Evolutionary conservation across 1,284 basidiomycete genomes (phyloP).

Genomic region (Ustanciosporium gigantosporum): DNA sequence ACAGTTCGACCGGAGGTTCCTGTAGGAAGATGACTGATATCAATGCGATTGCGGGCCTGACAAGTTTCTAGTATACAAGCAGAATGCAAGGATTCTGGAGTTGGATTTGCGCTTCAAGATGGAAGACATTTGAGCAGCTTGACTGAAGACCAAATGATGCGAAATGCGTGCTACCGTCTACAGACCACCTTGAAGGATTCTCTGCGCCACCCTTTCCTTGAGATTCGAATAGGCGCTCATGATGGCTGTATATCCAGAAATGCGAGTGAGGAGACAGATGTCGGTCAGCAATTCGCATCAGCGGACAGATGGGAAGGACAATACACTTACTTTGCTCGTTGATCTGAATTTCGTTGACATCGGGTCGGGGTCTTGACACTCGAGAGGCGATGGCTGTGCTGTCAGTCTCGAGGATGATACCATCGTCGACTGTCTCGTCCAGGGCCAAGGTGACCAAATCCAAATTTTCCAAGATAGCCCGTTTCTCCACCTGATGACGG

Average conservation of each 20-base stretch:
- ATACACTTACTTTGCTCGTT: constrained; percentile 77
- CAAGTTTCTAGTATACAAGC: too few species aligned
- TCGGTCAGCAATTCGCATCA: constrained; percentile 63
- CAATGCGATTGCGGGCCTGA: too few species aligned
- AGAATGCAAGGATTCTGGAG: too few species aligned
- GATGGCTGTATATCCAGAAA: constrained; percentile 51
- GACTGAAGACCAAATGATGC: too few species aligned
- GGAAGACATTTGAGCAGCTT: too few species aligned
- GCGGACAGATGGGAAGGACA: neutral
- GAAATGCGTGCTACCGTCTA: too few species aligned
- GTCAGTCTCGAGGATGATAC: constrained; percentile 97
- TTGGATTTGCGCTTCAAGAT: too few species aligned
- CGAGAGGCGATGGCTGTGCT: constrained; percentile 89
- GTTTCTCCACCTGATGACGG: constrained; percentile 85
- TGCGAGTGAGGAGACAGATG: neutral
- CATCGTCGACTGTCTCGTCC: constrained; percentile 97
- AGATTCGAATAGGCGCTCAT: constrained; percentile 61
- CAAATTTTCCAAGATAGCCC: constrained; percentile 89
- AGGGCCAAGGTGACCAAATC: constrained; percentile 89
- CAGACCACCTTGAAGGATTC: constrained; percentile 54
- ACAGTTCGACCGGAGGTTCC: too few species aligned
- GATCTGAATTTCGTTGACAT: constrained; percentile 94
- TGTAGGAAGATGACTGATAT: too few species aligned
- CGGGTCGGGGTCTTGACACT: constrained; percentile 87
- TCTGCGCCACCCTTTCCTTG: constrained; percentile 53